These are phyloP conservation scores for Aspergillus ustus DNA, from an alignment of 2,329 filamentous ascomycete genomes.

Conservation along the genomic window DNA sequence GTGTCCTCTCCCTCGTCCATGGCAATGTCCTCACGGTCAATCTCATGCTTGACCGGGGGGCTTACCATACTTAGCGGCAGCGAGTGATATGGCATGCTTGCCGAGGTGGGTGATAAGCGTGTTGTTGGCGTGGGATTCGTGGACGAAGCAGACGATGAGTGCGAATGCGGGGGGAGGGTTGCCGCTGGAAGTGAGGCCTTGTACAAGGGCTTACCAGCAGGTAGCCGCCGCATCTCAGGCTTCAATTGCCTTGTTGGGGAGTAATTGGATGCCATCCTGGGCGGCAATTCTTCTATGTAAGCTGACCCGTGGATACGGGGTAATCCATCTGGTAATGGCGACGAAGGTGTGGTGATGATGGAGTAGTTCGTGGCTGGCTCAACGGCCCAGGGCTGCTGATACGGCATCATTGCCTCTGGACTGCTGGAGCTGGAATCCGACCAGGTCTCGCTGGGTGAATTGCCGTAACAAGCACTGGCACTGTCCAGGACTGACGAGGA, in stretches of 20 bases:
- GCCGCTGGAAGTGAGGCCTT: slow-evolving; percentile 14
- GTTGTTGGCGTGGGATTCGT: slow-evolving; percentile 1
- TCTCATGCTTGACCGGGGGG: slow-evolving; percentile 12
- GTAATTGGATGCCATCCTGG: slow-evolving; percentile 18
- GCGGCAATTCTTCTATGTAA: background rate
- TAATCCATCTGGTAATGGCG: slow-evolving; percentile 17
- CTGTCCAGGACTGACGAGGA: slow-evolving; percentile 20
- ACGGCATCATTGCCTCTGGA: slow-evolving; percentile 23
- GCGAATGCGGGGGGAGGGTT: slow-evolving; percentile 13
- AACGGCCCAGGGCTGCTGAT: slow-evolving; percentile 22
- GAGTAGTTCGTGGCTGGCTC: slow-evolving; percentile 20
- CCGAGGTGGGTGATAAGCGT: slow-evolving; percentile 26
- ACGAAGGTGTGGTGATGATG: slow-evolving; percentile 18
- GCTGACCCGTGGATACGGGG: slow-evolving; percentile 18
- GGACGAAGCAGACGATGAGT: slow-evolving; percentile 1
- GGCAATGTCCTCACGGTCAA: slow-evolving; percentile 31
- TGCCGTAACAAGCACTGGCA: slow-evolving; percentile 20
- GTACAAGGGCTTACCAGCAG: slow-evolving; percentile 17
- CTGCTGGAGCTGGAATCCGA: slow-evolving; percentile 28
- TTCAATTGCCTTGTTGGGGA: slow-evolving; percentile 21
- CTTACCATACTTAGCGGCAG: slow-evolving; percentile 18
- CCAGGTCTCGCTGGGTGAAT: slow-evolving; percentile 28
- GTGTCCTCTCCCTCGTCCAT: slow-evolving; percentile 31
- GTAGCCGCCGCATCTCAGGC: slow-evolving; percentile 15
- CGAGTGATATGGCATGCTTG: slow-evolving; percentile 29